Evolutionary conservation across 352 stramenopile species (phyloP).

Genomic region (Pythium monospermum): DNA sequence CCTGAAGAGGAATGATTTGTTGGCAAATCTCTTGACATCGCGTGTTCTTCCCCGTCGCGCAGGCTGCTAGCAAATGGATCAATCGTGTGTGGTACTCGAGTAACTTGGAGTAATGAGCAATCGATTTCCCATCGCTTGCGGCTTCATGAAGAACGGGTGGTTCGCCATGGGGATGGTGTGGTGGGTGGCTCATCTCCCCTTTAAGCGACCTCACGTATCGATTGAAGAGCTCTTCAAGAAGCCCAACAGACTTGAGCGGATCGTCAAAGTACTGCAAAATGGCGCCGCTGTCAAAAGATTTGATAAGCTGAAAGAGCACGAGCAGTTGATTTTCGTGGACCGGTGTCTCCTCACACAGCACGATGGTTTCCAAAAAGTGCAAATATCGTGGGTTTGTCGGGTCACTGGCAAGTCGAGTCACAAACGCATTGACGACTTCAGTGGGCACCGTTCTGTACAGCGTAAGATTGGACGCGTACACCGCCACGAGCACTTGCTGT

Average conservation of each 20-base stretch:
- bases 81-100: conserved; percentile 56
- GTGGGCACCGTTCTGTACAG: conserved; percentile 54
- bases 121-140: background rate
- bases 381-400: conserved; percentile 46
- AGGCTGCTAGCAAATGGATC: conserved; percentile 57
- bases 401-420: conserved; percentile 34
- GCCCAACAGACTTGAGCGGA: conserved; percentile 16
- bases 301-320: conserved; percentile 64
- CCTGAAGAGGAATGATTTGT: conserved; percentile 47
- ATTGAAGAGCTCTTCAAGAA: conserved; percentile 32
- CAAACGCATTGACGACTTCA: conserved; percentile 52
- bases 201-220: conserved; percentile 10
- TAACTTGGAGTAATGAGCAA: conserved; percentile 14
- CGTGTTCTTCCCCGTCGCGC: conserved; percentile 53
- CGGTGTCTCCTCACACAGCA: conserved; percentile 51
- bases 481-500: conserved; percentile 50
- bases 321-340: conserved; percentile 63
- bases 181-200: background rate
- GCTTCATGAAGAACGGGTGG: background rate
- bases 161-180: background rate
- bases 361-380: conserved; percentile 53
- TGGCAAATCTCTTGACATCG: conserved; percentile 63
- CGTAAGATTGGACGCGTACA: conserved; percentile 39
- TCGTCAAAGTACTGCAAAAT: conserved; percentile 60
- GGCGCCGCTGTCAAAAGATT: conserved; percentile 42